Percentiles rank a stretch among this genome's conserved stretches.
Evolutionary conservation across 306 rosid species (phyloP).

Genomic region (cucumber (Cucumis sativus)): DNA sequence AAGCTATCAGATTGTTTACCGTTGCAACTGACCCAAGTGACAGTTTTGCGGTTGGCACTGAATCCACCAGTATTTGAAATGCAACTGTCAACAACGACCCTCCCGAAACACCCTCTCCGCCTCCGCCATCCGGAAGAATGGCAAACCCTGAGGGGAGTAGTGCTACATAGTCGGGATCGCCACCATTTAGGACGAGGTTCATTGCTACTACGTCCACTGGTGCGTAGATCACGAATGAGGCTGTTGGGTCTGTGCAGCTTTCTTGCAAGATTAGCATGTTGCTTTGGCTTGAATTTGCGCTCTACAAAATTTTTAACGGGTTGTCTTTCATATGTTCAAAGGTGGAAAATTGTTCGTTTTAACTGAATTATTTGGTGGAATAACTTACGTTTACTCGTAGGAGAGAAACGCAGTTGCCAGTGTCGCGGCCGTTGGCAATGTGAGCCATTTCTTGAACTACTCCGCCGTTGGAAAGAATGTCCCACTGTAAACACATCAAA

Average conservation of each 20-base stretch:
- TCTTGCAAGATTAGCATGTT: constrained; percentile 92
- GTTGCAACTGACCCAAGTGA: constrained; percentile 95
- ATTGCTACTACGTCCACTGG: constrained; percentile 85
- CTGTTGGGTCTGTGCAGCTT: constrained; percentile 72
- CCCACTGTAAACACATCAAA: constrained; percentile 49
- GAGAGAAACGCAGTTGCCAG: constrained; percentile 80
- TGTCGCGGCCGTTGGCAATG: constrained; percentile 81
- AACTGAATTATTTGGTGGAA: too few species aligned
- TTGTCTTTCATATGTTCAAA: too few species aligned
- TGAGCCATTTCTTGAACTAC: constrained; percentile 96
- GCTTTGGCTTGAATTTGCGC: constrained; percentile 95
- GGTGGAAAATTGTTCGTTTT: too few species aligned
- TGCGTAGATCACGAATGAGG: constrained; percentile 74
- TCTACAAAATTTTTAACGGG: constrained; percentile 20
- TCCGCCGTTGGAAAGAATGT: constrained; percentile 90
- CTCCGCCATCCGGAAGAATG: constrained; percentile 73
- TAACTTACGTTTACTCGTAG: constrained; percentile 67
- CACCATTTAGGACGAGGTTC: constrained; percentile 83
- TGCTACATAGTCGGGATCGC: constrained; percentile 92
- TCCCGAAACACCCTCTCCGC: constrained; percentile 36
- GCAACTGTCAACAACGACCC: constrained; percentile 92
- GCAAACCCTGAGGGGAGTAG: constrained; percentile 96
- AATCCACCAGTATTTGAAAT: constrained; percentile 88
- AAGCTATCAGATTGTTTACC: constrained; percentile 79
- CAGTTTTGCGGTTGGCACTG: constrained; percentile 82